Evolutionary conservation across 2,329 filamentous ascomycete species (phyloP).

Genomic region (Colletotrichum liriopes): DNA sequence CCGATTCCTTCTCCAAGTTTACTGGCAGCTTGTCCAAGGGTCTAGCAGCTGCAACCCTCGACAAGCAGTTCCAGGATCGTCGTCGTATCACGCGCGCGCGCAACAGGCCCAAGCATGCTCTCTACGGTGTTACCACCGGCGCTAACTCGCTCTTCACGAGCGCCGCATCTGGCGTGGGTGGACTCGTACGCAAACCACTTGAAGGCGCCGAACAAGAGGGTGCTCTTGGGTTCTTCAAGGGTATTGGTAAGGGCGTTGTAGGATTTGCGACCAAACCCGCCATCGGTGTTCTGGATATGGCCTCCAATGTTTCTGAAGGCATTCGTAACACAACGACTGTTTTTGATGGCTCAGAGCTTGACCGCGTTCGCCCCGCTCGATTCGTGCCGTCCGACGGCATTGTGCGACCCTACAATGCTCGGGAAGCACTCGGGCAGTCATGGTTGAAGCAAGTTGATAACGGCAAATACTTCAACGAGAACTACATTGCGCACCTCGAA

Average conservation of each 20-base stretch:
- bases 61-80: constrained; percentile 98
- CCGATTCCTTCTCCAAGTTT: constrained; percentile 97
- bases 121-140: constrained; percentile 95
- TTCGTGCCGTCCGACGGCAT: constrained; percentile 95
- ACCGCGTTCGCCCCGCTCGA: constrained; percentile 92
- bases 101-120: constrained; percentile 95
- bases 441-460: constrained; percentile 99
- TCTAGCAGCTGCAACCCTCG: constrained; percentile 92
- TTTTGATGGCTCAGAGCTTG: constrained; percentile 94
- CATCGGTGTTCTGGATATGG: constrained; percentile 96
- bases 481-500: constrained; percentile 97
- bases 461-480: constrained; percentile 96
- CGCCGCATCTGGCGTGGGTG: constrained; percentile 93
- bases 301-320: constrained; percentile 96
- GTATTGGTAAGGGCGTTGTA: constrained; percentile 93
- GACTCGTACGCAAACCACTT: constrained; percentile 91
- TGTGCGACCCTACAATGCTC: constrained; percentile 93
- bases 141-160: constrained; percentile 96
- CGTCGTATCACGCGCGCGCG: constrained; percentile 93
- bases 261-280: constrained; percentile 97
- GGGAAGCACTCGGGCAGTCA: constrained; percentile 96
- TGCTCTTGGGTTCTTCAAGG: constrained; percentile 95
- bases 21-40: constrained; percentile 98
- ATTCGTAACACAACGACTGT: constrained; percentile 99
- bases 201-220: constrained; percentile 98